Percentiles rank a stretch among this genome's conserved stretches.
These are phyloP conservation scores for Mucor plumbeus DNA, from an alignment of 371 early-diverging fungal species.

Conservation along the genomic window DNA sequence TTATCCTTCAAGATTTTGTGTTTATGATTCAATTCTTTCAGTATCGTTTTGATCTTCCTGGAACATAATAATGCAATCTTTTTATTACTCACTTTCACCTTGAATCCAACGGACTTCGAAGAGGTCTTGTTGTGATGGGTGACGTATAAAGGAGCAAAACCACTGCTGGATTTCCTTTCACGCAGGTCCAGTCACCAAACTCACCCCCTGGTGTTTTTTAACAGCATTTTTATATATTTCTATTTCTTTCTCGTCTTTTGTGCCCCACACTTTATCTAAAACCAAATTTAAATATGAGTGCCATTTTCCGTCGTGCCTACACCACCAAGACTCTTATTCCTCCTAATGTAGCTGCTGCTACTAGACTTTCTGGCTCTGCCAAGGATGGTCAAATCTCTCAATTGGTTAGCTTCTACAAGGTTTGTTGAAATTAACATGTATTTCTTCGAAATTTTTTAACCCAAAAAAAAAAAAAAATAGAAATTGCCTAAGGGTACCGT, in stretches of 20 bases:
- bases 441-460: background rate
- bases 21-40: no score
- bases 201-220: constrained; percentile 16
- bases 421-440: constrained; percentile 9
- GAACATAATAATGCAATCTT: no score
- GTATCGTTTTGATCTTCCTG: no score
- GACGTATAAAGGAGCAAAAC: constrained; percentile 4
- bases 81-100: no score
- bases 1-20: no score
- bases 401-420: constrained; percentile 62
- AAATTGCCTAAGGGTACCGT: constrained; percentile 58
- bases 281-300: constrained; percentile 37
- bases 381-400: constrained; percentile 49
- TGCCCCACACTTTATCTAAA: constrained; percentile 12
- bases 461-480: constrained; percentile 18
- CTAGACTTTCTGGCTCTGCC: constrained; percentile 48
- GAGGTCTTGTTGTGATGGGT: background rate
- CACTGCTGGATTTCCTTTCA: background rate
- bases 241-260: constrained; percentile 8
- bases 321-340: constrained; percentile 60
- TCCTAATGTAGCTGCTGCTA: constrained; percentile 60
- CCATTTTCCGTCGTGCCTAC: constrained; percentile 61
- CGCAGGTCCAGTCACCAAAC: constrained; percentile 2
- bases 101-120: background rate
- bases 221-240: constrained; percentile 12